Base-by-base conservation (phyloP, 169 alveolate genomes). In the Plasmodium falciparum region DNA sequence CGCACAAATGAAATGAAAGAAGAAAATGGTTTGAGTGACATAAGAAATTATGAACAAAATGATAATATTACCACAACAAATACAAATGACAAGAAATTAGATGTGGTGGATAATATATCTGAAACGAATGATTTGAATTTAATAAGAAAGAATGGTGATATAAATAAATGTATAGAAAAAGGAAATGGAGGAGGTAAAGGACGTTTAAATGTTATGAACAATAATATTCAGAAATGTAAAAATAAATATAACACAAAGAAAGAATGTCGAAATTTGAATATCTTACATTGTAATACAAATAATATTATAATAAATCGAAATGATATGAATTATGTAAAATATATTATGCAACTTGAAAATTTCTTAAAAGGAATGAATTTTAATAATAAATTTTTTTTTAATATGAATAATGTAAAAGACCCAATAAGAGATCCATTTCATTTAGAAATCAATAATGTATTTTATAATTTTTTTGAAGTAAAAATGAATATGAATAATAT, bases 191-290 rank as follows among this genome's bases (percentile, higher is more conserved):
- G 62, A 12, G 15, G 5, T 7, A 61, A 26, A 29, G 13, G 29
- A 15, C n/a, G 59, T 50, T 39, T 74, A 17, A 74, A 74, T 29
- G 70, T 78, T 17, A 22, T 67, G 50, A 39, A 39, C 47, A 65
- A 78, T 70, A 70, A 78, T 66, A 78, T 78, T 12, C 89, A 78
- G 4, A 78, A 78, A 33, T 65, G 58, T 3, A 78, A 54, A 71
- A 70, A 58, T 54, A 78, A 66, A 24, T 78, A 43, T 12, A 29
- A 43, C 62, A 66, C 56, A n/a, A 78, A 78, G 39, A 78, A 65
- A n/a, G 58, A 65, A 29, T 78, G 13, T 56, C 65, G 78, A 66
- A 66, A 66, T 24, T 29, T 56, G 15, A 65, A 74, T 66, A 9
- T 74, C 2, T 47, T 43, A 22, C 59, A 74, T 74, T 59, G 47